Evolutionary conservation across 1,139 yeast species (phyloP), one percentile per base, ranked within the genome.

Genomic region (Debaryomycetaceae sp.): DNA sequence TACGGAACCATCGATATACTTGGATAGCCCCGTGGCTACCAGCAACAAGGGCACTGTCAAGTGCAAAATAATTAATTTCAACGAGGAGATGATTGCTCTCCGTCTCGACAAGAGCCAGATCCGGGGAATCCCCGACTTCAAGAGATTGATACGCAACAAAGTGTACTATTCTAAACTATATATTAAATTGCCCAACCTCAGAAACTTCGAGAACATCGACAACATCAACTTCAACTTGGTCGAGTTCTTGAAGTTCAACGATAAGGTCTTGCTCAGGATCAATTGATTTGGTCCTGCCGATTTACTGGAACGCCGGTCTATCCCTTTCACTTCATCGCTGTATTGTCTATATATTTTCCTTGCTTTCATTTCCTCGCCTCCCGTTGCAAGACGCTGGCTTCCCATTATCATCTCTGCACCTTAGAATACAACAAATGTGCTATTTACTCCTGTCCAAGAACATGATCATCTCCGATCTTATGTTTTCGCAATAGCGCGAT

Each of bases 51-150:
- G 43, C 17, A 47, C 47, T 35, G 48, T 64, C 39, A 58, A 59
- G 40, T 59, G 71, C 43, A 64, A 63, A 44, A 55, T 69, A 13
- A 47, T 56, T 33, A 61, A 61, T 24, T 56, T 48, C 24, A 56
- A 60, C 28, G 52, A 59, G 38, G 69, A 63, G 35, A 54, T 59
- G 17, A 43, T 67, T 9, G 62, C 65, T 2, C 42, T 66, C 7
- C 56, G 59, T 29, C 42, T 67, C 17, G 53, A 57, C 37, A 63
- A 63, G 43, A 38, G 49, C 13, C 60, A 56, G 33, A 51, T 67
- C 14, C 47, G 50, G 17, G 50, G 57, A 4, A 41, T 62, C 3
- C 52, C 50, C 5, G 67, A 59, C 26, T 59, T 69, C 41, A 68
- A 67, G 45, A 45, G 42, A 9, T 41, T 58, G 30, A 44, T 68